phyloP scores from a whole-genome alignment of 2,329 filamentous ascomycete species.

The Teratosphaeriaceae sp. region DNA sequence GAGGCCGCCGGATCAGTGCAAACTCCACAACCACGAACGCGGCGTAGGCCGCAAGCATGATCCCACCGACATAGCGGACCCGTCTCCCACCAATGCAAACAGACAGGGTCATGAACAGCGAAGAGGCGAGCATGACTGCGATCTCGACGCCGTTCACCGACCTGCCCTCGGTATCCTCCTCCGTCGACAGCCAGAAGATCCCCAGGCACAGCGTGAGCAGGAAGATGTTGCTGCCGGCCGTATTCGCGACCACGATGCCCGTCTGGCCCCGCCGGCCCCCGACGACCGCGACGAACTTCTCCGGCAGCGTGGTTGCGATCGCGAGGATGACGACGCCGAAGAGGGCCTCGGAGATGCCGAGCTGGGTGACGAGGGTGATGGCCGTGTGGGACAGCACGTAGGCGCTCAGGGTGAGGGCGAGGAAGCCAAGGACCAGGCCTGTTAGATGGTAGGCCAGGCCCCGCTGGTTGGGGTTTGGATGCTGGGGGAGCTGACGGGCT shows the following conservation, averaged over 20 bases:
- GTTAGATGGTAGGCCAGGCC: slow-evolving; percentile 33
- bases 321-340: slow-evolving; percentile 44
- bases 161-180: slow-evolving; percentile 7
- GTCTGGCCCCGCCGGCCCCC: slow-evolving; percentile 41
- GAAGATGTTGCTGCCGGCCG: slow-evolving; percentile 51
- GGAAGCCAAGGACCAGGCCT: slow-evolving; percentile 40
- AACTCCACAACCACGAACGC: slow-evolving; percentile 32
- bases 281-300: slow-evolving; percentile 47
- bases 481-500: not conserved
- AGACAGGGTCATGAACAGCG: slow-evolving; percentile 13
- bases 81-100: slow-evolving; percentile 14
- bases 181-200: slow-evolving; percentile 23
- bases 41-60: slow-evolving; percentile 29
- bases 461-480: slow-evolving; percentile 1
- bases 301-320: slow-evolving; percentile 48
- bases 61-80: slow-evolving; percentile 17
- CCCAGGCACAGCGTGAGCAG: slow-evolving; percentile 46
- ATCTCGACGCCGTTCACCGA: slow-evolving; percentile 14
- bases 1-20: slow-evolving; percentile 12
- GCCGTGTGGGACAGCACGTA: slow-evolving; percentile 45
- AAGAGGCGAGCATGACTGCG: slow-evolving; percentile 17
- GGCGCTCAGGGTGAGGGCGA: slow-evolving; percentile 40
- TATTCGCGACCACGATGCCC: slow-evolving; percentile 48
- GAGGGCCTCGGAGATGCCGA: slow-evolving; percentile 40
- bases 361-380: slow-evolving; percentile 33